These are phyloP conservation scores for Coprinopsis sp. DNA, from an alignment of 768 basidiomycete species.

Conservation along the genomic window DNA sequence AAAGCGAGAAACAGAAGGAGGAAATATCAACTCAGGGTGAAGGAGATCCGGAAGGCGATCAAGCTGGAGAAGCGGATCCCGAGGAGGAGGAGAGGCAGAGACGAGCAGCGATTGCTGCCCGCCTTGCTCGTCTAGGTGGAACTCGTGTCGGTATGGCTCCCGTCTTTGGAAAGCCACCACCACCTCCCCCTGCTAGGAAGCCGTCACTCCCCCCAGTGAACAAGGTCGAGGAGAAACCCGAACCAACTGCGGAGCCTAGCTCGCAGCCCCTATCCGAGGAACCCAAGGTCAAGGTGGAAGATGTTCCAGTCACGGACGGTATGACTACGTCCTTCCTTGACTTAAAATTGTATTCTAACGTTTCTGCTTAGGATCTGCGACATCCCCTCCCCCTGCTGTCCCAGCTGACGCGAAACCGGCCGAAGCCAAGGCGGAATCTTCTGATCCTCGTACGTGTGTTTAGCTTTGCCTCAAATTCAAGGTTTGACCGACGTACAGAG, in stretches of 20 bases:
- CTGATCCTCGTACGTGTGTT: constrained; percentile 6
- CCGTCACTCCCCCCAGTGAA: constrained; percentile 9
- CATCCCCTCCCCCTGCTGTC: neutral
- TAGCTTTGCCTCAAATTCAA: neutral
- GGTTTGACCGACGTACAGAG: neutral
- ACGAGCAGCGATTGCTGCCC: constrained; percentile 82
- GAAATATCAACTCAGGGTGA: constrained; percentile 12
- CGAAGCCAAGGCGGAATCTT: too few species aligned
- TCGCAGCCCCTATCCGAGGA: neutral
- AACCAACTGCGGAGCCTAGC: constrained; percentile 3
- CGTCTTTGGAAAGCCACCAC: constrained; percentile 51
- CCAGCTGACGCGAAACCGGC: neutral
- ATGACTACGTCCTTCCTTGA: neutral
- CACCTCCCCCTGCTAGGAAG: constrained; percentile 27
- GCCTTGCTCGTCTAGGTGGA: constrained; percentile 91
- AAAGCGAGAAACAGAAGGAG: constrained; percentile 12
- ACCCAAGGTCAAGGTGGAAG: neutral
- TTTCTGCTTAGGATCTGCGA: too few species aligned
- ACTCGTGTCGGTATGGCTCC: constrained; percentile 77
- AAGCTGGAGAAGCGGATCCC: constrained; percentile 34
- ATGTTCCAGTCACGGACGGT: constrained; percentile 7
- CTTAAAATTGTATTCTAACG: too few species aligned
- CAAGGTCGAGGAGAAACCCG: constrained; percentile 17
- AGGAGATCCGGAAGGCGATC: constrained; percentile 23
- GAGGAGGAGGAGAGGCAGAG: constrained; percentile 75